Percentiles rank a stretch among this genome's conserved stretches.
Evolutionary conservation across 78 protist genomes (phyloP).

Genomic region (Polysphondylium violaceum): DNA sequence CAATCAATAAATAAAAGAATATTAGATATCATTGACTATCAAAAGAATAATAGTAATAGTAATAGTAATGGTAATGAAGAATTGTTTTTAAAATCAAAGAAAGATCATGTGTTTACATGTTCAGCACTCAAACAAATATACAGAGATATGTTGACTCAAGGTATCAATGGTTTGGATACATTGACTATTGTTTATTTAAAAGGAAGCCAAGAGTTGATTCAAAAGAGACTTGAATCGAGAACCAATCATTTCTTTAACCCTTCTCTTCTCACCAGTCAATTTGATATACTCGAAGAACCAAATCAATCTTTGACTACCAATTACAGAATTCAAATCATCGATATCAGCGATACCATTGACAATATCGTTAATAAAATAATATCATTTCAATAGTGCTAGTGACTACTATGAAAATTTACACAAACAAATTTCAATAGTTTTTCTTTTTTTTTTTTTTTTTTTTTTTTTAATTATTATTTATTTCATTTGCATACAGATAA

Average conservation of each 20-base stretch:
- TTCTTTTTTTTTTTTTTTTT: too few species aligned
- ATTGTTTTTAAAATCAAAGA: too few species aligned
- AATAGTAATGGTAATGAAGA: too few species aligned
- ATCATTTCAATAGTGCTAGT: not conserved
- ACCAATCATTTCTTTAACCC: conserved; percentile 35
- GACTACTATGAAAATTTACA: not conserved
- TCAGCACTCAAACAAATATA: conserved; percentile 54
- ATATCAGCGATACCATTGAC: conserved; percentile 4
- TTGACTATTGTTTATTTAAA: conserved; percentile 19
- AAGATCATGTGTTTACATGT: conserved; percentile 31
- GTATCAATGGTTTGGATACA: not conserved
- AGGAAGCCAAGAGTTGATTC: conserved; percentile 4
- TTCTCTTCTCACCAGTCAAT: conserved; percentile 32
- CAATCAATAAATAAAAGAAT: conserved; percentile 20
- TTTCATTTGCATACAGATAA: too few species aligned
- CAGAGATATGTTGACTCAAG: conserved; percentile 11
- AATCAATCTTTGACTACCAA: not conserved
- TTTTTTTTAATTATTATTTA: too few species aligned
- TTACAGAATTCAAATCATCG: not conserved
- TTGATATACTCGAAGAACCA: conserved; percentile 42
- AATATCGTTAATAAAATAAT: conserved; percentile 2
- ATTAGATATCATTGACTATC: conserved; percentile 1
- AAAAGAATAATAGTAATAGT: not conserved
- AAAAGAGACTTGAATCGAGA: conserved; percentile 9
- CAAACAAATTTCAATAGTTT: not conserved